phyloP scores from a whole-genome alignment of 2,329 filamentous ascomycete species.

The Septoria linicola region DNA sequence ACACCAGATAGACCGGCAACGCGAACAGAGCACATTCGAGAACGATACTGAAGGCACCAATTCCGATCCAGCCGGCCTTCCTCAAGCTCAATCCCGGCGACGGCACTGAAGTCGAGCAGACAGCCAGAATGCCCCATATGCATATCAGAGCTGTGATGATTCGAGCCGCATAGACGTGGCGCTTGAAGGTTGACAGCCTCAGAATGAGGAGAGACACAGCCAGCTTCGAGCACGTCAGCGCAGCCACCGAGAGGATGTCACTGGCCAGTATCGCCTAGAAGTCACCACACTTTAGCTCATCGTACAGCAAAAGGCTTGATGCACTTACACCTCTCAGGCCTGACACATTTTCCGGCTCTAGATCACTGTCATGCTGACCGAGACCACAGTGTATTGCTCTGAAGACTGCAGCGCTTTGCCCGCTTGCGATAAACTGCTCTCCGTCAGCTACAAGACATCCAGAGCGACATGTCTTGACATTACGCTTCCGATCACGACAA shows the following conservation, averaged over 20 bases:
- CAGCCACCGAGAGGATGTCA: constrained; percentile 17
- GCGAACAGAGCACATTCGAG: constrained; percentile 18
- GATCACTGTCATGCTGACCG: constrained; percentile 9
- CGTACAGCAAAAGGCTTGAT: not conserved
- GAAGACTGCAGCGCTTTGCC: constrained; percentile 15
- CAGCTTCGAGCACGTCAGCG: constrained; percentile 20
- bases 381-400: constrained; percentile 17
- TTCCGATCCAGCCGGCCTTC: constrained; percentile 17
- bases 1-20: constrained; percentile 21
- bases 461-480: not conserved
- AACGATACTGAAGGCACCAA: constrained; percentile 17
- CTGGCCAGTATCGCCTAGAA: constrained; percentile 14
- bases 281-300: not conserved
- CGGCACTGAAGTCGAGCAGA: constrained; percentile 1
- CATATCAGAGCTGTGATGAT: constrained; percentile 14
- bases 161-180: constrained; percentile 14
- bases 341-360: not conserved
- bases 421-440: constrained; percentile 13
- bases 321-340: constrained; percentile 1
- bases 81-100: not conserved
- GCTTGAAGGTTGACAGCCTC: constrained; percentile 21
- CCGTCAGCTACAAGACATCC: not conserved
- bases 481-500: constrained; percentile 18
- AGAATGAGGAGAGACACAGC: constrained; percentile 21
- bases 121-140: constrained; percentile 12